Evolutionary conservation across 2,329 filamentous ascomycete genomes (phyloP).

Genomic region (Shiraia sp.): DNA sequence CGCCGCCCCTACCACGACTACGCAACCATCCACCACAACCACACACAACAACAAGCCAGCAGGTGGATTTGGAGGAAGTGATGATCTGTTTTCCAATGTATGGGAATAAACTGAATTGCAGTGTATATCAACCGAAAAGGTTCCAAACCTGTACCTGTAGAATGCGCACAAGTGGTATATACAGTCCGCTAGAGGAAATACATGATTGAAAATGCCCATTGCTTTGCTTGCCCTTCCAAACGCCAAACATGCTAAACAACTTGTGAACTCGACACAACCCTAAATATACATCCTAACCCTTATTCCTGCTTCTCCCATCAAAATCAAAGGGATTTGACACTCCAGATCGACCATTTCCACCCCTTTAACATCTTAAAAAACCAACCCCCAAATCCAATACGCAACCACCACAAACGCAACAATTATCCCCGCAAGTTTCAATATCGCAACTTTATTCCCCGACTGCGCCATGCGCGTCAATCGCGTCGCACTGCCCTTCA

Average conservation of each 20-base stretch:
- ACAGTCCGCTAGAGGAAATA: background rate
- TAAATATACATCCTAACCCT: background rate
- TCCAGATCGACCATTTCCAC: background rate
- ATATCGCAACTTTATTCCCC: constrained; percentile 86
- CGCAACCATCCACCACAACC: constrained; percentile 38
- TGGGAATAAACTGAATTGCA: constrained; percentile 66
- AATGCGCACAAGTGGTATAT: constrained; percentile 5
- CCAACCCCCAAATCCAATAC: constrained; percentile 65
- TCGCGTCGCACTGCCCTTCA: constrained; percentile 82
- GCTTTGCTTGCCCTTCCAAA: constrained; percentile 1
- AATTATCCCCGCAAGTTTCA: constrained; percentile 86
- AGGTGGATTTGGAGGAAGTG: constrained; percentile 60
- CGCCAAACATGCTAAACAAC: constrained; percentile 1
- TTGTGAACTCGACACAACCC: background rate
- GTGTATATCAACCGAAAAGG: no score
- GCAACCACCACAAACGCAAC: constrained; percentile 72
- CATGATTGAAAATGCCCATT: no score
- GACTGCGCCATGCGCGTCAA: constrained; percentile 87
- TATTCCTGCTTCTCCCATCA: background rate
- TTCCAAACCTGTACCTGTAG: constrained; percentile 12
- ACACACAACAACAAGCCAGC: constrained; percentile 49
- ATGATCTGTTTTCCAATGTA: constrained; percentile 94
- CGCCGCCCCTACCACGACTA: constrained; percentile 63
- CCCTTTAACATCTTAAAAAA: constrained; percentile 17
- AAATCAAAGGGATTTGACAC: no score